Evolutionary conservation across 2,329 filamentous ascomycete genomes (phyloP).

Genomic region (Tolypocladium endophyticum): DNA sequence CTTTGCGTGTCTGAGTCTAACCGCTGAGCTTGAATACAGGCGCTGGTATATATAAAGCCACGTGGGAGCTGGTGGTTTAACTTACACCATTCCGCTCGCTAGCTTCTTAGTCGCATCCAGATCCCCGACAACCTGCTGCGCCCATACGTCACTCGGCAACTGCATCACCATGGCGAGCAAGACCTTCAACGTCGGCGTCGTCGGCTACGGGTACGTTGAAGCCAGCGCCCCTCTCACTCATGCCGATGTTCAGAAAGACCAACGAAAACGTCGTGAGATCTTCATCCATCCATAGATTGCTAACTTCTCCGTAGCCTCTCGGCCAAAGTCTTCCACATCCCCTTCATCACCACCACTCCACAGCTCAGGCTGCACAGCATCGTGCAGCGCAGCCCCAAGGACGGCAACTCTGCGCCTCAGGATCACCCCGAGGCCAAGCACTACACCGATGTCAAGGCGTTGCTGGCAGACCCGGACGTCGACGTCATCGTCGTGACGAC

Average conservation of each 20-base stretch:
- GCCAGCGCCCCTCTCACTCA: neutral
- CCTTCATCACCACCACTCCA: conserved; percentile 56
- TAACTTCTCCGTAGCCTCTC: conserved; percentile 31
- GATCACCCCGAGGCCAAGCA: conserved; percentile 57
- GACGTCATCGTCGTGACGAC: conserved; percentile 64
- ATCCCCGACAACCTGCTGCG: neutral
- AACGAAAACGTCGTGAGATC: neutral
- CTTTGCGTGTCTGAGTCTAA: neutral
- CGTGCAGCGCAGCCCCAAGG: conserved; percentile 60
- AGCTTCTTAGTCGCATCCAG: neutral
- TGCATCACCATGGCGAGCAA: conserved; percentile 20
- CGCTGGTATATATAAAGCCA: too few species aligned
- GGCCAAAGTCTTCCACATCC: conserved; percentile 78
- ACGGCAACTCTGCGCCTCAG: conserved; percentile 53
- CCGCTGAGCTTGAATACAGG: neutral
- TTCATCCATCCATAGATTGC: neutral
- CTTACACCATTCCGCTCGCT: neutral
- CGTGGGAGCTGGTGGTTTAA: neutral
- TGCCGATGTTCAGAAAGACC: neutral
- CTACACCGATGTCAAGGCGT: conserved; percentile 49
- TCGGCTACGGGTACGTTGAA: conserved; percentile 37
- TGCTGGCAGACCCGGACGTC: conserved; percentile 55
- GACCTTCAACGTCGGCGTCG: conserved; percentile 37
- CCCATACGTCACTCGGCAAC: neutral
- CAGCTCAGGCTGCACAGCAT: conserved; percentile 61